Base-by-base conservation (phyloP, 75 land plant species). In the Sequoia sempervirens region DNA sequence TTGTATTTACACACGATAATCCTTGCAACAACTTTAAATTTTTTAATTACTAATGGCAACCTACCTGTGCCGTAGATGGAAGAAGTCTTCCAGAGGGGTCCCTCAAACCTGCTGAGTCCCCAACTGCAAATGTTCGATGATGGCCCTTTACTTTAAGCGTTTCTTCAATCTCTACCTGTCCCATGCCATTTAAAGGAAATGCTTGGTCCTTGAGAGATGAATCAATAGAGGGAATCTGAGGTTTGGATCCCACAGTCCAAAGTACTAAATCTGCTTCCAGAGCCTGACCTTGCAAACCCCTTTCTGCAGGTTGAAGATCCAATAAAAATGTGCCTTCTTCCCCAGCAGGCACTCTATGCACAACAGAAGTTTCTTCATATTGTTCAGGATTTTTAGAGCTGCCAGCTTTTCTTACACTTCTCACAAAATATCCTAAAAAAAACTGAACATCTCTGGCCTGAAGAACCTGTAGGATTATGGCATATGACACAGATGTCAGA, bases 81-180 rank as follows among this genome's bases (percentile, higher is more conserved):
- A 97, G 94, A 72, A 87, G 87, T 84, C 86, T 88, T n/a, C 98
- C 98, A 85, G 88, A 88, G 45, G 89, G 83, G 45, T 97, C 96
- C 64, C 95, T 92, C 5, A 92, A 82, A 81, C 93, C 93, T 82
- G 96, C 90, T 58, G 96, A 97, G 80, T 97, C 99, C 73, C 99
- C 99, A 85, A 97, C 86, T 30, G 99, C 99, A 93, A 97, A 97
- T 88, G 94, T 91, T 23, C 92, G 92, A 1, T 92, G 93, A 88
- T 97, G 94, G 23, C 99, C 99, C 78, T 87, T 97, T 2, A 97
- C 98, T 75, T 93, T 87, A 43, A 97, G 90, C 79, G 95, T 97
- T 83, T 97, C 99, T 86, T 94, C 95, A 41, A 94, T 93, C 81
- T 97, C 99, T 50, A 88, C 92, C 84, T 96, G 99, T 43, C 99